These are phyloP conservation scores for Caloboletus firmus DNA, from an alignment of 1,284 basidiomycete species.

Conservation along the genomic window DNA sequence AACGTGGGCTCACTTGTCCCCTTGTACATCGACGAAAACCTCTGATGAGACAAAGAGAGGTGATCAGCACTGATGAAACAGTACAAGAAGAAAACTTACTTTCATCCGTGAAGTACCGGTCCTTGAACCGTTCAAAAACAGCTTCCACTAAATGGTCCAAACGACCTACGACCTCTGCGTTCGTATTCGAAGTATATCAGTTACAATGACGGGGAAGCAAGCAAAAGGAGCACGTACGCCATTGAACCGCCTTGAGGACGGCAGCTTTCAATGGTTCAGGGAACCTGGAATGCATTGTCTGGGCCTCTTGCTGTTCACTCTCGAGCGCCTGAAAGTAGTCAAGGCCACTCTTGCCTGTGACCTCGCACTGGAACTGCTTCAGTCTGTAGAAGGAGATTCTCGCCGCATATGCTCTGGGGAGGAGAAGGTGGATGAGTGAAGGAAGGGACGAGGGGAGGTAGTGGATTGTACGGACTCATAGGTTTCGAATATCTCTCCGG, in stretches of 20 bases:
- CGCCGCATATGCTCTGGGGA: conserved; percentile 77
- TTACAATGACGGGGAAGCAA: conserved; percentile 15
- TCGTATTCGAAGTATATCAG: conserved; percentile 17
- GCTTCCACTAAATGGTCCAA: conserved; percentile 93
- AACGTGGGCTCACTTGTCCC: conserved; percentile 65
- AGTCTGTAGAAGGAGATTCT: conserved; percentile 93
- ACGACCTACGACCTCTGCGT: conserved; percentile 89
- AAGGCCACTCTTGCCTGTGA: conserved; percentile 89
- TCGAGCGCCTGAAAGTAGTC: conserved; percentile 94
- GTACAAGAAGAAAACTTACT: conserved; percentile 52
- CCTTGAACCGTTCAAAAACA: conserved; percentile 92
- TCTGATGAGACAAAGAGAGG: conserved; percentile 45
- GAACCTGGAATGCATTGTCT: conserved; percentile 86
- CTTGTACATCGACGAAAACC: conserved; percentile 80
- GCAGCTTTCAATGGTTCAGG: conserved; percentile 90
- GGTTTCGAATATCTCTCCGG: conserved; percentile 92
- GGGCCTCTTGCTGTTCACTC: conserved; percentile 87
- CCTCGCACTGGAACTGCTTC: conserved; percentile 93
- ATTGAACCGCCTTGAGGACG: conserved; percentile 90
- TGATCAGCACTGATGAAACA: conserved; percentile 23
- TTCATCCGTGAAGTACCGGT: conserved; percentile 91
- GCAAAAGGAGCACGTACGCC: conserved; percentile 68
- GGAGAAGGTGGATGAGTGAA: conserved; percentile 25
- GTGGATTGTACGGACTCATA: conserved; percentile 71
- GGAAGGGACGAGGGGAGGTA: conserved; percentile 16